phyloP scores from a whole-genome alignment of 2,329 filamentous ascomycete species.

The Ceratocystis cubensis region DNA sequence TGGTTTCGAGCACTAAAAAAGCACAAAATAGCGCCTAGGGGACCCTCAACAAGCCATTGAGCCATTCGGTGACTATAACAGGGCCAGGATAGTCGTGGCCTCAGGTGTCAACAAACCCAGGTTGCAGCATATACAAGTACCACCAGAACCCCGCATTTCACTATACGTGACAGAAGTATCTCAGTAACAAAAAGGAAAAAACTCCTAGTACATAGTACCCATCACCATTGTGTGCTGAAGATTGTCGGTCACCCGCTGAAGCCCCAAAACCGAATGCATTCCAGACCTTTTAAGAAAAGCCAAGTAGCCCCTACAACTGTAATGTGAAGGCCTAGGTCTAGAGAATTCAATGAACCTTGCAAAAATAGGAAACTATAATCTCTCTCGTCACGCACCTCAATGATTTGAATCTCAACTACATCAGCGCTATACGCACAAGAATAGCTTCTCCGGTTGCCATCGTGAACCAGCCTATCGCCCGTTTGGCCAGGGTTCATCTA shows the following conservation, averaged over 20 bases:
- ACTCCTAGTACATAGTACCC: conserved; percentile 10
- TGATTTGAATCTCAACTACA: too few relatives aligned
- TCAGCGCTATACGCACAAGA: too few relatives aligned
- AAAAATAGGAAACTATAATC: too few relatives aligned
- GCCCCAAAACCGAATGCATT: neutral
- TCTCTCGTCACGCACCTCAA: too few relatives aligned
- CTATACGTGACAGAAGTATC: conserved; percentile 15
- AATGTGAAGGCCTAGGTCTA: too few relatives aligned
- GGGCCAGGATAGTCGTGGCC: conserved; percentile 18
- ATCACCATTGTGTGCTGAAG: conserved; percentile 5
- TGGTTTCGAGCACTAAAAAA: conserved; percentile 16
- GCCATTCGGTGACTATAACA: neutral
- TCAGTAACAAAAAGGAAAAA: conserved; percentile 14
- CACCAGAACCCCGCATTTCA: conserved; percentile 20
- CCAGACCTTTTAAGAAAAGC: neutral
- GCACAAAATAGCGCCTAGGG: conserved; percentile 16
- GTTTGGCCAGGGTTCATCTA: too few relatives aligned
- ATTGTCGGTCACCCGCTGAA: conserved; percentile 5
- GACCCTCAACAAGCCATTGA: neutral
- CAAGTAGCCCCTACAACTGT: too few relatives aligned
- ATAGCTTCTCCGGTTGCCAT: too few relatives aligned
- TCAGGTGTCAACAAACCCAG: conserved; percentile 19
- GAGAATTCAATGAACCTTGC: too few relatives aligned
- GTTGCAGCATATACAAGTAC: conserved; percentile 18
- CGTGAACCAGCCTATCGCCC: too few relatives aligned